Base-by-base conservation (phyloP, 495 filamentous ascomycete genomes). In the Xylaria curta region DNA sequence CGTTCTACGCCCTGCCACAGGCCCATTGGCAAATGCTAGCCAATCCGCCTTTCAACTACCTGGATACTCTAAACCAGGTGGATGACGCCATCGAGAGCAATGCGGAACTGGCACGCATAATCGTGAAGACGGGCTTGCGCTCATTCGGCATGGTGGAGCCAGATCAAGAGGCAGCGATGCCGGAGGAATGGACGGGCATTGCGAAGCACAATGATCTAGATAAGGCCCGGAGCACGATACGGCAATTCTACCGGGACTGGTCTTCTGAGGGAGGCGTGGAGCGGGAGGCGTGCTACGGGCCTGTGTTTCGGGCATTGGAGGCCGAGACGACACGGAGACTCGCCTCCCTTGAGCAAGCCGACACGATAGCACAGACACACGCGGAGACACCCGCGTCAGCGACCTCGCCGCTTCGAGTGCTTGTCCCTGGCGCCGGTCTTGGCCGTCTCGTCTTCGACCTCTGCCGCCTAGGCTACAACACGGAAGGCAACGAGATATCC, bases 231-330 rank as follows among this genome's bases (percentile, higher is more conserved):
- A 95, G 92, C 64, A 97, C 94, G 8, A 85, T 99, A 62, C 87
- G 94, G 26, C 96, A 99, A 78, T 92, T 99, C 76, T 98, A 94
- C 78, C 92, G 96, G 7, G 96, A 99, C 79, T 99, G 96, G 96
- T 94, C 93, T 51, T 86, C 85, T 10, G 95, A 92, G 75, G 96
- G 95, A 4, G 81, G 79, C 24, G 67, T 78, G 0, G 96, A 99
- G 82, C 86, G 97, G 6, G 83, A 88, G 5, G 89, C 89, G 12
- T 94, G 91, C 80, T 95, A 94, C 78, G 85, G 82, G 1, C 93
- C 92, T 0, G 86, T 98, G 4, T 82, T 95, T 60, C 73, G 79
- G 26, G 90, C 89, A 40, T 83, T 98, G 26, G 79, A 81, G 5
- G 75, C 76, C 4, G 87, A 92, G 74, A 89, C 90, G 74, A 74